Conservation (phyloP, 805 yeast species). For the Candida succiphila region DNA sequence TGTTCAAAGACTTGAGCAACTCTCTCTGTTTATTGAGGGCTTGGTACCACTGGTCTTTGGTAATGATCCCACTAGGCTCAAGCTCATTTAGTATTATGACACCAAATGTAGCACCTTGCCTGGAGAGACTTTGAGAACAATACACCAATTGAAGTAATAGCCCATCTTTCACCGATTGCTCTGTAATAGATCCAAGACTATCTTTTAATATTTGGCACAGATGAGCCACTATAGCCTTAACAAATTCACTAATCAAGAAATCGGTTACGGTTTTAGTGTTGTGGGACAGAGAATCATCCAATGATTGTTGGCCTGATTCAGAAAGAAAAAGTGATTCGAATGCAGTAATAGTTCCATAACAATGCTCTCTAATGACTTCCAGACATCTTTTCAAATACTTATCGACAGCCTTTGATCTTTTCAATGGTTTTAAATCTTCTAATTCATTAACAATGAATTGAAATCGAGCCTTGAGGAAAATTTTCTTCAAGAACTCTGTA, state of each 20-base stretch:
- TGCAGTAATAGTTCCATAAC: constrained; percentile 62
- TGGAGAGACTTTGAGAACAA: constrained; percentile 76
- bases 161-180: constrained; percentile 42
- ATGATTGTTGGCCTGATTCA: constrained; percentile 13
- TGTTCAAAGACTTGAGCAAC: constrained; percentile 15
- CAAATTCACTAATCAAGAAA: constrained; percentile 27
- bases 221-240: constrained; percentile 21
- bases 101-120: constrained; percentile 66
- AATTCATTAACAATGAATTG: constrained; percentile 58
- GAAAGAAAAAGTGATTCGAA: constrained; percentile 53
- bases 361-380: constrained; percentile 78
- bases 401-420: constrained; percentile 38
- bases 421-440: constrained; percentile 44
- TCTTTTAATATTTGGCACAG: constrained; percentile 21
- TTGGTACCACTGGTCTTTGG: constrained; percentile 30
- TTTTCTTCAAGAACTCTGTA: constrained; percentile 32
- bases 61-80: constrained; percentile 17
- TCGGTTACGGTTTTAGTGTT: constrained; percentile 7
- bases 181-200: constrained; percentile 25
- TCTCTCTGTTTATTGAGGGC: constrained; percentile 35
- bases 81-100: constrained; percentile 33
- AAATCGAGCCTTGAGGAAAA: constrained; percentile 59
- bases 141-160: constrained; percentile 75
- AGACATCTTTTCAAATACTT: constrained; percentile 68
- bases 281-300: constrained; percentile 5